Evolutionary conservation across 805 yeast species (phyloP).

Genomic region (Saturnispora mendoncae): DNA sequence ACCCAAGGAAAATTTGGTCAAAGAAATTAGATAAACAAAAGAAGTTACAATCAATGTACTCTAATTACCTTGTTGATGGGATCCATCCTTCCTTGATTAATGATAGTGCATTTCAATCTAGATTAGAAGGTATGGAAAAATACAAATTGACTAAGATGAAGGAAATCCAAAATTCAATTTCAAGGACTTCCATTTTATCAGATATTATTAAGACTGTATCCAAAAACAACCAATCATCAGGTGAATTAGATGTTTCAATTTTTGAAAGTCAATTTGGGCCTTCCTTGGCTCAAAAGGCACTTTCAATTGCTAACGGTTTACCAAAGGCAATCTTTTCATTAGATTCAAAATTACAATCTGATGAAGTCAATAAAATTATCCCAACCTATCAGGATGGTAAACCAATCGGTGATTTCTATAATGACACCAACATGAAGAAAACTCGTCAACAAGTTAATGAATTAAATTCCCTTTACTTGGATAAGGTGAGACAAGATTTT

Average conservation of each 20-base stretch:
- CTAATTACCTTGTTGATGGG: conserved; percentile 19
- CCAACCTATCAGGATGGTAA: conserved; percentile 26
- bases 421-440: conserved; percentile 26
- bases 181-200: conserved; percentile 40
- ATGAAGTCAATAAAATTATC: conserved; percentile 39
- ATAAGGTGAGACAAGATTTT: conserved; percentile 25
- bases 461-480: conserved; percentile 26
- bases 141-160: conserved; percentile 31
- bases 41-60: conserved; percentile 27
- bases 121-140: conserved; percentile 22
- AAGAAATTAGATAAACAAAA: conserved; percentile 37
- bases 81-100: conserved; percentile 16
- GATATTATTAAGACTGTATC: conserved; percentile 31
- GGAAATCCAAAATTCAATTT: conserved; percentile 26
- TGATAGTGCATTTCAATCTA: conserved; percentile 15
- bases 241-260: conserved; percentile 19
- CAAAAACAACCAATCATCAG: conserved; percentile 11
- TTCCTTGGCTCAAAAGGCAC: conserved; percentile 26
- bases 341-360: conserved; percentile 35
- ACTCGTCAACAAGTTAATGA: conserved; percentile 28
- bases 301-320: conserved; percentile 28
- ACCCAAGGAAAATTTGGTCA: conserved; percentile 52
- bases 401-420: conserved; percentile 22
- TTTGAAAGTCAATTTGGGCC: conserved; percentile 33
- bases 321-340: conserved; percentile 20